Percentiles rank a stretch among this genome's conserved stretches.
Conservation (phyloP, 768 basidiomycete species). For the Boletus rubroflammeus region DNA sequence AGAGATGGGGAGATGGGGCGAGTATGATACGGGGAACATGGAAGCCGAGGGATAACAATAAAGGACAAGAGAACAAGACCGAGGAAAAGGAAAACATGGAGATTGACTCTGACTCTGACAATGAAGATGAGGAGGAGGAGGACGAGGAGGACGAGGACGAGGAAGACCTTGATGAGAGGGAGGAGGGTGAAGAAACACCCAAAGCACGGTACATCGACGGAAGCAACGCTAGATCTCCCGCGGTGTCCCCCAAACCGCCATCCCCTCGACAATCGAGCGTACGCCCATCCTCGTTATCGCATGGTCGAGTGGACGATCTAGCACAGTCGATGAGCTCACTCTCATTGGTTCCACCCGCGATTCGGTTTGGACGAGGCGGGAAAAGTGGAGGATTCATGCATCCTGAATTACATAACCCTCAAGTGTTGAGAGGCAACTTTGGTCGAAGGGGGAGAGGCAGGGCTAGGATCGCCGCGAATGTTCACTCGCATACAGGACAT, state of each 20-base stretch:
- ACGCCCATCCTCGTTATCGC: constrained; percentile 18
- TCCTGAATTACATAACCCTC: constrained; percentile 31
- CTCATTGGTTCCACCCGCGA: constrained; percentile 61
- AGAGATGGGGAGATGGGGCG: constrained; percentile 80
- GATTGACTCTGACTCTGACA: constrained; percentile 18
- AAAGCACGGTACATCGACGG: constrained; percentile 20
- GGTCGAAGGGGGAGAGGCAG: constrained; percentile 32
- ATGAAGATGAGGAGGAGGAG: constrained; percentile 15
- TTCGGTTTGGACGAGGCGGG: constrained; percentile 74
- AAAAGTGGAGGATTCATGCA: constrained; percentile 49
- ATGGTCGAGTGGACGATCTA: constrained; percentile 43
- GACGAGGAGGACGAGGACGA: constrained; percentile 13
- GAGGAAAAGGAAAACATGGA: constrained; percentile 22
- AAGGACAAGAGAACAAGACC: constrained; percentile 10
- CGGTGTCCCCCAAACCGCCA: constrained; percentile 15
- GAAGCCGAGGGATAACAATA: constrained; percentile 44
- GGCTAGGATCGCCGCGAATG: constrained; percentile 23
- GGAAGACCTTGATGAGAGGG: constrained; percentile 20
- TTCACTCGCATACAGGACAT: constrained; percentile 16
- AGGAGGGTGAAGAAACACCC: constrained; percentile 26
- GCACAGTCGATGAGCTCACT: constrained; percentile 44
- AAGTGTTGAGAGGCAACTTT: constrained; percentile 27
- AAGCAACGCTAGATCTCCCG: constrained; percentile 18
- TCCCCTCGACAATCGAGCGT: constrained; percentile 21
- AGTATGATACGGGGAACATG: constrained; percentile 74